Conservation (phyloP, 345 rosid genomes). For the Populus euphratica region DNA sequence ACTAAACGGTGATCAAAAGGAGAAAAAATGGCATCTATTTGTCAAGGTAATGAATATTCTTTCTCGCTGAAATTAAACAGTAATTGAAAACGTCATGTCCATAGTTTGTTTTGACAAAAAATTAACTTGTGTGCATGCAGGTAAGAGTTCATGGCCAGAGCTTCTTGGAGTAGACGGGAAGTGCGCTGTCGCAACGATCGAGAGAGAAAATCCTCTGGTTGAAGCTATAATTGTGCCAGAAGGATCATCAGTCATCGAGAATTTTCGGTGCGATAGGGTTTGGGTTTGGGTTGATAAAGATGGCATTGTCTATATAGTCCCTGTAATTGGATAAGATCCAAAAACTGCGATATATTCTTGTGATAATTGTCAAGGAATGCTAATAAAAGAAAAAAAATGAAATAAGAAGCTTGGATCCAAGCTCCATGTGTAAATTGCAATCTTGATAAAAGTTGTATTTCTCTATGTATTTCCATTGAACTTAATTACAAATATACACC, state of each 20-base stretch:
- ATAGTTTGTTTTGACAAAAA: background rate
- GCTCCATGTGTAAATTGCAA: too few relatives aligned
- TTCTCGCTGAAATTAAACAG: background rate
- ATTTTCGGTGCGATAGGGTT: slow-evolving; percentile 8
- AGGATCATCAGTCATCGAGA: background rate
- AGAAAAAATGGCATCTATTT: background rate
- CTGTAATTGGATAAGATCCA: slow-evolving; percentile 2
- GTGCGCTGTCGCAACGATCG: slow-evolving; percentile 2
- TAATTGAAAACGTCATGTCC: background rate
- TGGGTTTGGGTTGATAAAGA: slow-evolving; percentile 9
- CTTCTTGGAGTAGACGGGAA: slow-evolving; percentile 3
- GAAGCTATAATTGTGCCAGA: slow-evolving; percentile 2
- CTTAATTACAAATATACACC: too few relatives aligned
- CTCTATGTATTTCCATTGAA: too few relatives aligned
- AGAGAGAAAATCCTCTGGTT: slow-evolving; percentile 19
- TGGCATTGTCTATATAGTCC: slow-evolving; percentile 4
- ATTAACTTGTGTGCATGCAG: slow-evolving; percentile 1
- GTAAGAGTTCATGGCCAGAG: slow-evolving; percentile 29
- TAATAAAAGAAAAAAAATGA: too few relatives aligned
- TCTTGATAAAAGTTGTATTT: too few relatives aligned
- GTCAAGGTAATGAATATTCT: background rate
- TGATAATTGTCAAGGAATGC: too few relatives aligned
- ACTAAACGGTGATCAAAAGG: background rate
- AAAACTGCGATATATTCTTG: background rate
- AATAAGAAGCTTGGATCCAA: too few relatives aligned